Conservation (phyloP, 2,329 filamentous ascomycete genomes). For the Xylaria sp. region DNA sequence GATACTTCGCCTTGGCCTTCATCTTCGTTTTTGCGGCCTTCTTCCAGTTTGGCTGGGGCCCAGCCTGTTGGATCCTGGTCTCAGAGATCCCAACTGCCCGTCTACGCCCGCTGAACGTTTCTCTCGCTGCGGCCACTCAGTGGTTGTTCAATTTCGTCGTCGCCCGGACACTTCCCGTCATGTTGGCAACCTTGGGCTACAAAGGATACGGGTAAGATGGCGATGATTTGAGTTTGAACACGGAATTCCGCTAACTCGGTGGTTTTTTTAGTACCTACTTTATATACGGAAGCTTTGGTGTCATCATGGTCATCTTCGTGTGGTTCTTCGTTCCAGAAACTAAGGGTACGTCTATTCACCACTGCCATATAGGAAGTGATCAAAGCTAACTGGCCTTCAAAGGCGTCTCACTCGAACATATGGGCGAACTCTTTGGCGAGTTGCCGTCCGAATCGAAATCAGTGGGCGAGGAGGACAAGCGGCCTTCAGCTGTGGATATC, state of each 20-base stretch:
- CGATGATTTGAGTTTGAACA: neutral
- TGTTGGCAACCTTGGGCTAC: conserved; percentile 57
- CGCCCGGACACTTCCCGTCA: conserved; percentile 65
- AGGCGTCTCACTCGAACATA: conserved; percentile 62
- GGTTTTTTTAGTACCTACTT: conserved; percentile 55
- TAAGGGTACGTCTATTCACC: conserved; percentile 36
- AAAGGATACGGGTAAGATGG: conserved; percentile 45
- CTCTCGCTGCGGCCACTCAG: conserved; percentile 65
- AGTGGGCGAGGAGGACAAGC: conserved; percentile 27
- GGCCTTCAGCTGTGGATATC: conserved; percentile 32
- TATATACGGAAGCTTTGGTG: conserved; percentile 67
- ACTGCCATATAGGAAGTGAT: neutral
- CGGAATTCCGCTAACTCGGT: conserved; percentile 15
- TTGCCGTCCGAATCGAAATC: conserved; percentile 26
- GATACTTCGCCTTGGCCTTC: conserved; percentile 69
- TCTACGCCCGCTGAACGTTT: conserved; percentile 56
- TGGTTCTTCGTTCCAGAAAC: conserved; percentile 60
- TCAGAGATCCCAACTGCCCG: conserved; percentile 69
- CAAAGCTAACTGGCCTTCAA: conserved; percentile 50
- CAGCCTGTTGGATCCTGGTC: conserved; percentile 68
- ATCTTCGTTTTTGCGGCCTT: conserved; percentile 72
- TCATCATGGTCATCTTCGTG: conserved; percentile 65
- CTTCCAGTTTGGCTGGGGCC: conserved; percentile 71
- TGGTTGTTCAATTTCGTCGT: conserved; percentile 72
- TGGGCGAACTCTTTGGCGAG: conserved; percentile 62